Percentiles rank a stretch among this genome's conserved stretches.
phyloP scores from a whole-genome alignment of 805 yeast species.

The Yarrowia bubula region DNA sequence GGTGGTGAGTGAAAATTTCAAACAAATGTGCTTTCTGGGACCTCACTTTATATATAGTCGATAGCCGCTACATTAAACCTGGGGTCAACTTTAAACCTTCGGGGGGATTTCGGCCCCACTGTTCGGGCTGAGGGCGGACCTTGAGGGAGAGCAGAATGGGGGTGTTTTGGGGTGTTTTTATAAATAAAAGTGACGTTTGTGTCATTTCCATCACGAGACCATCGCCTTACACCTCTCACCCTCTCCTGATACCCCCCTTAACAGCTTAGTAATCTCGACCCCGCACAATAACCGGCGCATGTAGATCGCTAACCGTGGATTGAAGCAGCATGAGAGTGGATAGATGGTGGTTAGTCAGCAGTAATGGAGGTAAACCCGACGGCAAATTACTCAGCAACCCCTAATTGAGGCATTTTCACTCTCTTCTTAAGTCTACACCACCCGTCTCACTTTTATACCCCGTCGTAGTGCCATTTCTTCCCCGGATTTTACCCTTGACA shows the following conservation, averaged over 20 bases:
- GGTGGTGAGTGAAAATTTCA: background rate
- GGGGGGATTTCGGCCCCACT: slow-evolving; percentile 27
- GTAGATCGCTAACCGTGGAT: slow-evolving; percentile 9
- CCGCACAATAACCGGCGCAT: slow-evolving; percentile 15
- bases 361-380: too few species aligned
- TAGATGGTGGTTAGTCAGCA: too few species aligned
- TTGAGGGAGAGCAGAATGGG: background rate
- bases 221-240: too few species aligned
- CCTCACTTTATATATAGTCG: slow-evolving; percentile 25
- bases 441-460: too few species aligned
- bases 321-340: background rate
- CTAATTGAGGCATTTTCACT: too few species aligned
- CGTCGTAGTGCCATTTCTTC: too few species aligned
- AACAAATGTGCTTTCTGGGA: background rate
- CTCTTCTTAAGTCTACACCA: too few species aligned
- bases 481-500: too few species aligned
- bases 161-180: too few species aligned
- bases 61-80: slow-evolving; percentile 25
- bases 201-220: too few species aligned
- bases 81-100: slow-evolving; percentile 26
- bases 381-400: too few species aligned
- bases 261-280: background rate
- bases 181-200: too few species aligned
- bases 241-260: background rate
- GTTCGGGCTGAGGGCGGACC: slow-evolving; percentile 21